Evolutionary conservation across 495 filamentous ascomycete genomes (phyloP).

Genomic region (Penicillium mononematosum): DNA sequence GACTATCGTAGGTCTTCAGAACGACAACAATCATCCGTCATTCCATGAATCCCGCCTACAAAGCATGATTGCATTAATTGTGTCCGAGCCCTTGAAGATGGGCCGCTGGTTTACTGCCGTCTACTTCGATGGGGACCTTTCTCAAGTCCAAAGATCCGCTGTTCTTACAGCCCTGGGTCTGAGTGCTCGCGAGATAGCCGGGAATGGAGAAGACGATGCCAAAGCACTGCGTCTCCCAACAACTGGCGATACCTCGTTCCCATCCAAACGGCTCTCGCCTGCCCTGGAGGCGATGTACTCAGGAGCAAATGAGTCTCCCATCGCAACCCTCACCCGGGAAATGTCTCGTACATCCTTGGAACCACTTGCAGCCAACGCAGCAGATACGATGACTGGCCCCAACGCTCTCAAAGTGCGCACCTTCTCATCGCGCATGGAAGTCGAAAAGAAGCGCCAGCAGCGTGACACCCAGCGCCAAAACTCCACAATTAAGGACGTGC

Average conservation of each 20-base stretch:
- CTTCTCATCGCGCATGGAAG: conserved; percentile 70
- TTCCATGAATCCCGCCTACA: conserved; percentile 78
- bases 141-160: conserved; percentile 74
- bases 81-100: conserved; percentile 73
- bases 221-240: conserved; percentile 38
- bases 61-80: conserved; percentile 78
- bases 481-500: conserved; percentile 69
- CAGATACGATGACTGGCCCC: conserved; percentile 71
- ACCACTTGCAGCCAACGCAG: conserved; percentile 67
- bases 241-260: conserved; percentile 55
- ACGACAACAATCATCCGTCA: conserved; percentile 56
- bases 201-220: conserved; percentile 65
- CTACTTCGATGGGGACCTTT: conserved; percentile 91
- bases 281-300: conserved; percentile 51
- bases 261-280: conserved; percentile 69
- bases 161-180: conserved; percentile 81
- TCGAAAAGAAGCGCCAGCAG: conserved; percentile 60
- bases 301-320: conserved; percentile 46
- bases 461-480: conserved; percentile 43
- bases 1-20: conserved; percentile 72
- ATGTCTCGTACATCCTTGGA: conserved; percentile 70
- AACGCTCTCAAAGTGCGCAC: conserved; percentile 80
- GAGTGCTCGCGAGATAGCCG: conserved; percentile 82
- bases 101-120: conserved; percentile 78
- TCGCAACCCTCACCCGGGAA: conserved; percentile 58